Base-by-base conservation (phyloP, 345 rosid species). In the Firmiana major region DNA sequence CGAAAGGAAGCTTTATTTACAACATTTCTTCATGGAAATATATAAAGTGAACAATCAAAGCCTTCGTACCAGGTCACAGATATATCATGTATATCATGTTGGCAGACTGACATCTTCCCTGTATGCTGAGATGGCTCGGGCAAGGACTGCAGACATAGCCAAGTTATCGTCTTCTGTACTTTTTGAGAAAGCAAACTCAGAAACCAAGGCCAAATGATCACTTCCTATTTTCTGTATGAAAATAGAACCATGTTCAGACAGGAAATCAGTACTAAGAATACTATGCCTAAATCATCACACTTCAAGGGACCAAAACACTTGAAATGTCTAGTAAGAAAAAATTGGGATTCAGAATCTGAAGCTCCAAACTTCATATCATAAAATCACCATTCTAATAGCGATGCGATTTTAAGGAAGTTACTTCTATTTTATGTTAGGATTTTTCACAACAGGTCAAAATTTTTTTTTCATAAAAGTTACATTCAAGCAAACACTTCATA, bases 151-250 rank as follows among this genome's bases (percentile, higher is more conserved):
- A 40, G 69, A 3, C 13, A 5, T 60, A 31, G 58, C 6, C 36
- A 10, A 13, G 15, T 22, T 36, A 24, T 12, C 28, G 3, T 66
- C 80, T 34, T 51, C 6, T 26, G 34, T 21, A 12, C 63, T 79
- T 71, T 76, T 53, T 9, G 78, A 77, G 79, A 88, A 91, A 59
- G 78, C 85, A 82, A 91, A 93, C 60, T 93, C 94, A n/a, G 94
- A 83, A 82, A 85, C 91, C 78, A 93, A 71, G 48, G 90, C 90
- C 90, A 93, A 83, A 85, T 93, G 97, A 84, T 93, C 98, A 64
- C 94, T 91, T 79, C 97, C 95, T 55, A 90, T 67, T 36, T 86
- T 87, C 98, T 90, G 84, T 58, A 79, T 16, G 12, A 74, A 64
- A 79, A 81, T 9, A 46, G 66, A 8, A 45, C 53, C 26, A 2